These are phyloP conservation scores for Rhizopus stolonifer DNA, from an alignment of 371 early-diverging fungal genomes.

Conservation along the genomic window DNA sequence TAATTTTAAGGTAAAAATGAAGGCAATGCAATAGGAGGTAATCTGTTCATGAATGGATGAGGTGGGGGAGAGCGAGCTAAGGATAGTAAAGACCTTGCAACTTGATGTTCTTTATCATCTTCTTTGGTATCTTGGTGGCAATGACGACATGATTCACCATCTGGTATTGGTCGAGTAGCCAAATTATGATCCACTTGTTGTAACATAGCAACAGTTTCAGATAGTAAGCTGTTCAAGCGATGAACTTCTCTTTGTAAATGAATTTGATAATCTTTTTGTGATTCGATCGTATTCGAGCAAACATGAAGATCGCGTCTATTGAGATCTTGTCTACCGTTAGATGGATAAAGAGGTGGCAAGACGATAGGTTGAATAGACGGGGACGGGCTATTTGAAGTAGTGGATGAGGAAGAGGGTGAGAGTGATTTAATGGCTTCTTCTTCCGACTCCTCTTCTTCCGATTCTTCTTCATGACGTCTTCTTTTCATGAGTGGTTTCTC, in stretches of 20 bases:
- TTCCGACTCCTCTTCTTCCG: neutral
- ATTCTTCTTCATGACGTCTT: conserved; percentile 1
- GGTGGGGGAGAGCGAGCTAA: conserved; percentile 15
- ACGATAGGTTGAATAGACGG: conserved; percentile 15
- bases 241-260: conserved; percentile 58
- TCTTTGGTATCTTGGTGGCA: conserved; percentile 7
- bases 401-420: neutral
- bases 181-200: conserved; percentile 51
- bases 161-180: conserved; percentile 15
- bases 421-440: neutral
- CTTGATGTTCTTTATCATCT: conserved; percentile 24
- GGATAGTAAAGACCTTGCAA: conserved; percentile 18
- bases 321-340: neutral
- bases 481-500: conserved; percentile 5
- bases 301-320: conserved; percentile 14
- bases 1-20: conserved; percentile 15
- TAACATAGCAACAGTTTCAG: conserved; percentile 52
- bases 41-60: conserved; percentile 5
- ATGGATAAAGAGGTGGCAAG: conserved; percentile 20
- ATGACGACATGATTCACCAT: conserved; percentile 13
- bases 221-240: conserved; percentile 49
- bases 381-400: neutral
- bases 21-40: conserved; percentile 21
- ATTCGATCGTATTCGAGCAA: conserved; percentile 36
- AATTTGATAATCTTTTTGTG: conserved; percentile 51